Conservation (phyloP, 176 grass and related monocot species). For the Bothriochloa decipiens region DNA sequence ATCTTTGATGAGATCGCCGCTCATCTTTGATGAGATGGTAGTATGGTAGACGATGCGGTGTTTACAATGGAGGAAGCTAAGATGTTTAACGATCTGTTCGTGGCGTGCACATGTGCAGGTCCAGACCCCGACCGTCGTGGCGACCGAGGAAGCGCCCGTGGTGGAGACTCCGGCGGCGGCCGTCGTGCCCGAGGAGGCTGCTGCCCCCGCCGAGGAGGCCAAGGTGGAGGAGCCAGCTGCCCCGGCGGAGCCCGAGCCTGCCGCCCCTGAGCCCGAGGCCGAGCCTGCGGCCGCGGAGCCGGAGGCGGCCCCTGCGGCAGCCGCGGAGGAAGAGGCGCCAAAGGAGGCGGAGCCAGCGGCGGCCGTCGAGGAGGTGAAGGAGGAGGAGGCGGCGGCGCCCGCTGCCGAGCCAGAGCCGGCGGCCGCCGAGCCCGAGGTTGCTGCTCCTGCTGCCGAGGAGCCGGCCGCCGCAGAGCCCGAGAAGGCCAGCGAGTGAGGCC, state of each 20-base stretch:
- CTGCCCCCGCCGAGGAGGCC: constrained; percentile 19
- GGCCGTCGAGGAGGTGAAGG: neutral
- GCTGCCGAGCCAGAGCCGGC: constrained; percentile 28
- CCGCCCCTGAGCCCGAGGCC: neutral
- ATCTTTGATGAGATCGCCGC: neutral
- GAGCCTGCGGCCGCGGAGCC: neutral
- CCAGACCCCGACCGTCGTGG: constrained; percentile 54
- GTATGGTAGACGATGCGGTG: neutral
- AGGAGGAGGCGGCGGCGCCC: constrained; percentile 8
- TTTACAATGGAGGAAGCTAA: neutral
- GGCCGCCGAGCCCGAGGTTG: constrained; percentile 5
- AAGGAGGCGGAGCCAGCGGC: neutral
- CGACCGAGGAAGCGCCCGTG: constrained; percentile 45
- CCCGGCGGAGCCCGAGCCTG: neutral
- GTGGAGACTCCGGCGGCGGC: constrained; percentile 22
- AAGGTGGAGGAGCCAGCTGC: constrained; percentile 13
- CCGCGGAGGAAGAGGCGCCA: constrained; percentile 13
- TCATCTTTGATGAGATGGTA: neutral
- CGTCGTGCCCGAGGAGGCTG: neutral
- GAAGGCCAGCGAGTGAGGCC: constrained; percentile 11
- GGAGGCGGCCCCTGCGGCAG: neutral
- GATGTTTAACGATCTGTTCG: neutral
- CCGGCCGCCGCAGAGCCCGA: constrained; percentile 1
- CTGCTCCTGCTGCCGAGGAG: neutral
- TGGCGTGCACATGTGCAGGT: constrained; percentile 49